Conservation (phyloP, 129 eudicot species). For the Arctium minus region DNA sequence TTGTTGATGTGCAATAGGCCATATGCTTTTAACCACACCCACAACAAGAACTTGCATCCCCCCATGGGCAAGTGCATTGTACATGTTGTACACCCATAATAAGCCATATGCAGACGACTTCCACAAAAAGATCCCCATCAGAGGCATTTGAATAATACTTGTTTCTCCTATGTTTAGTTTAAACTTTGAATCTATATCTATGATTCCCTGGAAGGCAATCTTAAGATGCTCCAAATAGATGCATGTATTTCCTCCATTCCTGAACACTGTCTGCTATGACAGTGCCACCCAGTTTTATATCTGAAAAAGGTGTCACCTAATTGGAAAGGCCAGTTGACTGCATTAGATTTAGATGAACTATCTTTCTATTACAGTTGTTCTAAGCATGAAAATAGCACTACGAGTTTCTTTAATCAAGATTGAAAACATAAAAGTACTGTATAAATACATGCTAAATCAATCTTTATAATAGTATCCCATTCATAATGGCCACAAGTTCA, state of each 20-base stretch:
- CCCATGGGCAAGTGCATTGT: neutral
- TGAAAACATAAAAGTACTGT: neutral
- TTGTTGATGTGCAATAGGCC: neutral
- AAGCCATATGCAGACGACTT: neutral
- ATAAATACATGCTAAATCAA: neutral
- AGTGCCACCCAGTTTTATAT: conserved; percentile 5
- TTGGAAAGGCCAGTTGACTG: conserved; percentile 9
- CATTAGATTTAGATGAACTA: neutral
- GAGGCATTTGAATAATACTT: neutral
- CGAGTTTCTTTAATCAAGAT: neutral
- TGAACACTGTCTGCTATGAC: neutral
- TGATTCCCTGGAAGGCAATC: neutral
- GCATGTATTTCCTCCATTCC: neutral
- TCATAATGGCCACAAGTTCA: neutral
- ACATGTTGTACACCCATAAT: neutral
- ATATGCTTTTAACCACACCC: neutral
- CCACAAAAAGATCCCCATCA: neutral
- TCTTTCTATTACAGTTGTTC: neutral
- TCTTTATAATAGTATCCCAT: neutral
- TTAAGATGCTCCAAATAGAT: neutral
- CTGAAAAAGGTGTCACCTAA: conserved; percentile 14
- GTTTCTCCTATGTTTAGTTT: neutral
- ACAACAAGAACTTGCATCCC: neutral
- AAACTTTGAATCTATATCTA: neutral
- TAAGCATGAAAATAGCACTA: neutral